Percentiles rank a stretch among this genome's conserved stretches.
Conservation (phyloP, 108 stramenopile genomes). For the Cyclotella cryptica region DNA sequence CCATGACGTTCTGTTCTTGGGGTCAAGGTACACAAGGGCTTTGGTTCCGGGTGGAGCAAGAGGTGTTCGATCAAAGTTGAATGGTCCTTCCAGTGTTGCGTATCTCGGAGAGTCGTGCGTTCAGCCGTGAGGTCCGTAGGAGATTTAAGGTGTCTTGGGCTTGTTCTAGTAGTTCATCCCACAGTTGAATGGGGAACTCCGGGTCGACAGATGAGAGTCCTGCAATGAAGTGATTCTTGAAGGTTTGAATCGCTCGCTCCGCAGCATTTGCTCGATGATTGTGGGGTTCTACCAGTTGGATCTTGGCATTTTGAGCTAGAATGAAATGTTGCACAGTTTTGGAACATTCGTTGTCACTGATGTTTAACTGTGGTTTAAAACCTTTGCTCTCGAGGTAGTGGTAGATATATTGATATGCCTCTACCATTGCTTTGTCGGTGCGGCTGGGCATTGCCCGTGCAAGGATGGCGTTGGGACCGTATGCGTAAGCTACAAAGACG, state of each 20-base stretch:
- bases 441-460: too few species aligned
- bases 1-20: neutral
- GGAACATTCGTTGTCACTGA: neutral
- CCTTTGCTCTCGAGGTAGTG: neutral
- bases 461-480: neutral
- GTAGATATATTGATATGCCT: neutral
- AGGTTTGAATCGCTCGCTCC: conserved; percentile 22
- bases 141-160: conserved; percentile 40
- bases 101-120: conserved; percentile 52
- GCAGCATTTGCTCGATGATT: conserved; percentile 26
- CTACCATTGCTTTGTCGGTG: neutral
- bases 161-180: conserved; percentile 42
- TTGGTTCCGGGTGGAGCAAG: conserved; percentile 19
- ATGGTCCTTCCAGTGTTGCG: conserved; percentile 22
- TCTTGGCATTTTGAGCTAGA: neutral
- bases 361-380: neutral
- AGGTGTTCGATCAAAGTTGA: too few species aligned
- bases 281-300: conserved; percentile 17
- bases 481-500: neutral
- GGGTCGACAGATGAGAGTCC: conserved; percentile 22
- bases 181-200: conserved; percentile 40
- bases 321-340: neutral
- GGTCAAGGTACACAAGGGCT: conserved; percentile 14
- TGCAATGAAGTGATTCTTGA: conserved; percentile 25
- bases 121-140: conserved; percentile 36